These are phyloP conservation scores for Venturia oleaginea DNA, from an alignment of 2,329 filamentous ascomycete genomes.

Conservation along the genomic window DNA sequence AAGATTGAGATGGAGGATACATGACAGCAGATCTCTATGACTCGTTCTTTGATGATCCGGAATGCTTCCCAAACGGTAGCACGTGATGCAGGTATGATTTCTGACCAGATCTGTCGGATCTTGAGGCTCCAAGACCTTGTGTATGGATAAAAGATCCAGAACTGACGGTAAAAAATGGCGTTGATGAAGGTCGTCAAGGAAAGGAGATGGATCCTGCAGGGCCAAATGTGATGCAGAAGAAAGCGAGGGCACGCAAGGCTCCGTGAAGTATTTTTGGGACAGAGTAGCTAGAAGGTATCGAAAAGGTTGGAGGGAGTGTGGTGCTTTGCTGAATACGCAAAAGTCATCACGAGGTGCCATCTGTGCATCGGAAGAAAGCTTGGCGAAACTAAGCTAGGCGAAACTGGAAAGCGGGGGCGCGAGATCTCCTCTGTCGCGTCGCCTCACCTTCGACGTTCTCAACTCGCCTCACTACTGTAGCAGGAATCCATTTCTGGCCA, in stretches of 20 bases:
- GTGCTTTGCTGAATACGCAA: not conserved
- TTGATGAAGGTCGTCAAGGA: not conserved
- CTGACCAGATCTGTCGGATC: not conserved
- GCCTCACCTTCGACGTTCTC: too few species aligned
- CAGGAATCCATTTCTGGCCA: too few species aligned
- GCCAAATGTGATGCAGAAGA: too few species aligned
- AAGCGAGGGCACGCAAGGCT: too few species aligned
- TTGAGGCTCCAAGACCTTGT: not conserved
- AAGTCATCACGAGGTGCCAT: not conserved
- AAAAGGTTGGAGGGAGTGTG: too few species aligned
- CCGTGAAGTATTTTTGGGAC: not conserved
- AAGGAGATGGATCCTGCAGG: too few species aligned
- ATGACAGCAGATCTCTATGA: slow-evolving; percentile 25
- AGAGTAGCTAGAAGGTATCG: too few species aligned
- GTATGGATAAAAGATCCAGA: not conserved
- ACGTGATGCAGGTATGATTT: not conserved
- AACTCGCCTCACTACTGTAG: too few species aligned
- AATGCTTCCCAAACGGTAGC: not conserved
- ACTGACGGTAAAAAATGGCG: not conserved
- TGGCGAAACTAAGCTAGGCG: too few species aligned
- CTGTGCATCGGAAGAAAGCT: too few species aligned
- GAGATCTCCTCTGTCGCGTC: too few species aligned
- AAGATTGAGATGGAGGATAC: slow-evolving; percentile 45
- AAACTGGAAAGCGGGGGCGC: too few species aligned
- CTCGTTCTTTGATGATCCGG: not conserved